phyloP scores from a whole-genome alignment of 257 asterid species.

The Capsicum chinense region DNA sequence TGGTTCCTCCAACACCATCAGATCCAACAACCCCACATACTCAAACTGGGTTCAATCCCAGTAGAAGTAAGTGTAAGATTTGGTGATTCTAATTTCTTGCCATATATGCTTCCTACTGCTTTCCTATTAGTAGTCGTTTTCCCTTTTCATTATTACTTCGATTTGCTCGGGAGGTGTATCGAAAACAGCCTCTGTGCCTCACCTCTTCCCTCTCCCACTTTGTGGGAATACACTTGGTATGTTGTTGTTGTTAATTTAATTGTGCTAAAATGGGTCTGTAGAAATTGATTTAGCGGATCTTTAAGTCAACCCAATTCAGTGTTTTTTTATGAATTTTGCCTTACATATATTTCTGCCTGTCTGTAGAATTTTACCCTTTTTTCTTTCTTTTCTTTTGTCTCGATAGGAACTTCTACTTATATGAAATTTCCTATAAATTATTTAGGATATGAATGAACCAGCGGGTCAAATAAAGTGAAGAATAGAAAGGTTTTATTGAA shows the following conservation, averaged over 20 bases:
- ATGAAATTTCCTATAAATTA: background rate
- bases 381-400: background rate
- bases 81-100: background rate
- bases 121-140: too few species aligned
- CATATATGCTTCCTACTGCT: too few species aligned
- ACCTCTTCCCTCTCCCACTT: too few species aligned
- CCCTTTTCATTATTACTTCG: too few species aligned
- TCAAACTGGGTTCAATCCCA: constrained; percentile 65
- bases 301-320: background rate
- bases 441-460: background rate
- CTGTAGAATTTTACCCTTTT: too few species aligned
- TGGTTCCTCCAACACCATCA: constrained; percentile 37
- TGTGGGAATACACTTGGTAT: too few species aligned
- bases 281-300: background rate
- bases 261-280: background rate
- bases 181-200: too few species aligned
- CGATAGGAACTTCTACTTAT: background rate
- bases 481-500: background rate
- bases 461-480: background rate
- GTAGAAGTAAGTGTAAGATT: constrained; percentile 56
- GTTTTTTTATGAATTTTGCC: background rate
- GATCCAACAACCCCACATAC: constrained; percentile 42
- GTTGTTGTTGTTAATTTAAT: background rate
- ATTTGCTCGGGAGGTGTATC: too few species aligned
- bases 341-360: background rate